These are phyloP conservation scores for Cladosporium sp. DNA, from an alignment of 2,329 filamentous ascomycete species.

Conservation along the genomic window DNA sequence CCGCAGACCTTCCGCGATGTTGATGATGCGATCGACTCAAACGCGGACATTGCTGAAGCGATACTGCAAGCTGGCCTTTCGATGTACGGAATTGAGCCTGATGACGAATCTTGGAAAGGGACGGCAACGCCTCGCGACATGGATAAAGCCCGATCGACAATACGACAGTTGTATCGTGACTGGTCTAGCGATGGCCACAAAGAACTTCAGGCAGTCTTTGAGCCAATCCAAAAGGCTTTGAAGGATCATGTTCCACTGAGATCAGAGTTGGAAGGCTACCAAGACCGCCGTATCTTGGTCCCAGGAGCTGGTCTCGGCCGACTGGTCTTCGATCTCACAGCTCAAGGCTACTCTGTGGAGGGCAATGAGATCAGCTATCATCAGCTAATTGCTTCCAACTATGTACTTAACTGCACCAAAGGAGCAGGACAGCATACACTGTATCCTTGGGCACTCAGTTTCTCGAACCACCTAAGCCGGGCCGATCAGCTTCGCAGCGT, in stretches of 20 bases:
- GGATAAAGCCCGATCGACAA: conserved; percentile 86
- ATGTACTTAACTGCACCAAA: conserved; percentile 65
- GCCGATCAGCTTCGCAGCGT: conserved; percentile 70
- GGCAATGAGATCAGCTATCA: conserved; percentile 97
- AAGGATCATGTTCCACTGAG: conserved; percentile 23
- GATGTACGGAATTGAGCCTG: conserved; percentile 55
- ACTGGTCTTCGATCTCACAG: conserved; percentile 80
- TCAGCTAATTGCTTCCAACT: conserved; percentile 78
- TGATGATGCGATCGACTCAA: conserved; percentile 83
- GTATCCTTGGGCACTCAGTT: conserved; percentile 80
- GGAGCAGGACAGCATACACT: conserved; percentile 62
- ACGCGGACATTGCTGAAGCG: conserved; percentile 73
- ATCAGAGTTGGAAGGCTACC: conserved; percentile 26
- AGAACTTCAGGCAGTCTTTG: conserved; percentile 75
- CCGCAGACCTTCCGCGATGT: conserved; percentile 71
- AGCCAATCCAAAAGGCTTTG: conserved; percentile 65
- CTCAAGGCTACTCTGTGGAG: conserved; percentile 67
- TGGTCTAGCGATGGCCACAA: conserved; percentile 74
- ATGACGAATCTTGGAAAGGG: conserved; percentile 59
- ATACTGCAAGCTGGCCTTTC: conserved; percentile 68
- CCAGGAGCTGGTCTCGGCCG: conserved; percentile 87
- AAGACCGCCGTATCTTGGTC: conserved; percentile 61
- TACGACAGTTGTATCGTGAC: conserved; percentile 91
- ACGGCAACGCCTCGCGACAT: conserved; percentile 69
- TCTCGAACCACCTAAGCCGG: conserved; percentile 77